Conservation (phyloP, 2,329 filamentous ascomycete species). For the Berkeleyomyces basicola region DNA sequence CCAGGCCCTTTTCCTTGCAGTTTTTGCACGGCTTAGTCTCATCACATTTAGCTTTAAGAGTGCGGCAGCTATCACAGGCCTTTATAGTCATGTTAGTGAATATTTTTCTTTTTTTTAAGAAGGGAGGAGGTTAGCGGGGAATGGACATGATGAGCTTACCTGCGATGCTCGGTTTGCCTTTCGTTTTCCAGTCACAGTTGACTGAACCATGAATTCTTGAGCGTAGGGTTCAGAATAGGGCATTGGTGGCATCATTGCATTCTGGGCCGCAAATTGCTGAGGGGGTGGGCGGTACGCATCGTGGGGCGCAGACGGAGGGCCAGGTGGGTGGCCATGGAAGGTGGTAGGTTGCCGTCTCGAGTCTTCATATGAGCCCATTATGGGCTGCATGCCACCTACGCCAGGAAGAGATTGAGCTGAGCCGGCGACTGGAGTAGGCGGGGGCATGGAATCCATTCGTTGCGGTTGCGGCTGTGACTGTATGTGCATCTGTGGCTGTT, state of each 20-base stretch:
- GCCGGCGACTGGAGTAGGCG: neutral
- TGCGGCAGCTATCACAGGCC: slow-evolving; percentile 82
- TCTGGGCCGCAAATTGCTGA: neutral
- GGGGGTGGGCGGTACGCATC: neutral
- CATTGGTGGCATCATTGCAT: slow-evolving; percentile 8
- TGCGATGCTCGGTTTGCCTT: slow-evolving; percentile 51
- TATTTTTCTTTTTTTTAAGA: neutral
- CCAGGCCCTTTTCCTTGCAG: slow-evolving; percentile 71
- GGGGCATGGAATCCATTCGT: slow-evolving; percentile 15
- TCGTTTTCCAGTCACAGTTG: slow-evolving; percentile 27
- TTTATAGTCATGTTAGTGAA: slow-evolving; percentile 24
- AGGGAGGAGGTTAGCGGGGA: slow-evolving; percentile 1
- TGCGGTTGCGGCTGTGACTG: slow-evolving; percentile 18
- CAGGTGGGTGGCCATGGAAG: neutral
- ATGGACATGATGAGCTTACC: slow-evolving; percentile 23
- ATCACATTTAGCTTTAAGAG: slow-evolving; percentile 81
- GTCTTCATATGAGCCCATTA: neutral
- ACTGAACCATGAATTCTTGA: neutral
- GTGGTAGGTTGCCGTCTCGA: neutral
- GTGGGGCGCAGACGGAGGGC: neutral
- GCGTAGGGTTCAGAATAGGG: neutral
- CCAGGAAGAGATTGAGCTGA: neutral
- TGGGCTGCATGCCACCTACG: neutral
- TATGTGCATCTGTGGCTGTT: neutral
- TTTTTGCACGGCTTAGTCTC: slow-evolving; percentile 71